A percentile compares a stretch with the other conserved stretches of the same genome.
Evolutionary conservation across 192 early-diverging fungal genomes (phyloP).

Genomic region (Helicostylum pulchrum): DNA sequence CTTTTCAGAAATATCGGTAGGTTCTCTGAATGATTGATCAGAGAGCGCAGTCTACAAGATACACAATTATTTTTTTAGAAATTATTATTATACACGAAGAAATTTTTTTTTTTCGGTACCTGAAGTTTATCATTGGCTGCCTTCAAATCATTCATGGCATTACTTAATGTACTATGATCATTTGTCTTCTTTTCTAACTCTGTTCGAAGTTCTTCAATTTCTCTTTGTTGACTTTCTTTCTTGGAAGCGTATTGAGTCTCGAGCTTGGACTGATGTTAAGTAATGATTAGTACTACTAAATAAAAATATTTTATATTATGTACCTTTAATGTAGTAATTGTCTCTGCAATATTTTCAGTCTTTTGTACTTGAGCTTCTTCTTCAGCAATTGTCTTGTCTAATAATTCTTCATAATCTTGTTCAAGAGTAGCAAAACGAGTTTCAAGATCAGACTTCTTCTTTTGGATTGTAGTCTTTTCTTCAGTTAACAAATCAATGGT

Average conservation of each 20-base stretch:
- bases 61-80: no score
- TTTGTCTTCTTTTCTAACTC: constrained; percentile 71
- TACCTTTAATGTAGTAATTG: constrained; percentile 70
- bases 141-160: constrained; percentile 59
- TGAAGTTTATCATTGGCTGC: constrained; percentile 47
- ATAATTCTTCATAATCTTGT: constrained; percentile 78
- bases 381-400: constrained; percentile 63
- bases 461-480: constrained; percentile 56
- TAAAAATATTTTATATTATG: neutral
- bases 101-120: neutral
- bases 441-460: constrained; percentile 69
- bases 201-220: constrained; percentile 68
- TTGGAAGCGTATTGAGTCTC: constrained; percentile 84
- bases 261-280: constrained; percentile 59
- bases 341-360: constrained; percentile 61
- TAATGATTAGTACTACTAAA: neutral
- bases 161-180: constrained; percentile 57
- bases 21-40: constrained; percentile 17
- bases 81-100: constrained; percentile 23
- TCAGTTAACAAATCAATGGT: constrained; percentile 59
- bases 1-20: constrained; percentile 41
- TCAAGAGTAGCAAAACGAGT: constrained; percentile 63
- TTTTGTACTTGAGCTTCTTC: constrained; percentile 57
- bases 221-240: constrained; percentile 68
- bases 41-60: constrained; percentile 15